phyloP scores from a whole-genome alignment of 306 rosid species.

The Acacia confusa region DNA sequence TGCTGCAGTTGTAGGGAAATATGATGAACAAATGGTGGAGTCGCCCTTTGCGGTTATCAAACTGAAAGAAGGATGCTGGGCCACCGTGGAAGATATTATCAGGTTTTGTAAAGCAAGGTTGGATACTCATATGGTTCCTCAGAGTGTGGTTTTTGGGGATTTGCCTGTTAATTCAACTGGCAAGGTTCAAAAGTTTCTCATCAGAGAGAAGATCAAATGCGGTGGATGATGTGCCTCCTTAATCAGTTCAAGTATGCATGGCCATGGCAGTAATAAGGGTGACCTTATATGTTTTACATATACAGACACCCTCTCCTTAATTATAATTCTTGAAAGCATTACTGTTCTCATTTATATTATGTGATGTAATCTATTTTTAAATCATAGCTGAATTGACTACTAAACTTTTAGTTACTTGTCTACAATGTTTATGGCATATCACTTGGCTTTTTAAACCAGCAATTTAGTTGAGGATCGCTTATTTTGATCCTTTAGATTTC shows the following conservation, averaged over 20 bases:
- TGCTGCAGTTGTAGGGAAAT: conserved; percentile 71
- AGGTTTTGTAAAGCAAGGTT: conserved; percentile 57
- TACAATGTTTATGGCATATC: too few relatives aligned
- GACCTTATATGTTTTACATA: not conserved
- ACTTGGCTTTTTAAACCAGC: not conserved
- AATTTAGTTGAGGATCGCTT: not conserved
- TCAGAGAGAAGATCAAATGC: conserved; percentile 49
- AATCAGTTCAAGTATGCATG: not conserved
- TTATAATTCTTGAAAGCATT: not conserved
- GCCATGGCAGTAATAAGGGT: not conserved
- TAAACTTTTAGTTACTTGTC: not conserved
- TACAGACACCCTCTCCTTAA: not conserved
- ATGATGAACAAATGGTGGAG: conserved; percentile 37
- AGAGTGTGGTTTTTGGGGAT: conserved; percentile 63
- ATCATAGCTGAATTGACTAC: not conserved
- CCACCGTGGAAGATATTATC: conserved; percentile 47
- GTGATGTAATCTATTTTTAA: not conserved
- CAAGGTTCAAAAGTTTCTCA: conserved; percentile 71
- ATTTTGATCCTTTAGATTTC: not conserved
- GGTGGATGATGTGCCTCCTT: conserved; percentile 17
- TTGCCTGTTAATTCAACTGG: conserved; percentile 80
- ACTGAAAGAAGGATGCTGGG: conserved; percentile 51
- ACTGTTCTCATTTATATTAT: not conserved
- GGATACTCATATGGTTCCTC: conserved; percentile 69
- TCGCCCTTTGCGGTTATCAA: conserved; percentile 58